Evolutionary conservation across 1,284 basidiomycete species (phyloP), one percentile per base, ranked within the genome.

Genomic region (Apiotrichum brassicae): DNA sequence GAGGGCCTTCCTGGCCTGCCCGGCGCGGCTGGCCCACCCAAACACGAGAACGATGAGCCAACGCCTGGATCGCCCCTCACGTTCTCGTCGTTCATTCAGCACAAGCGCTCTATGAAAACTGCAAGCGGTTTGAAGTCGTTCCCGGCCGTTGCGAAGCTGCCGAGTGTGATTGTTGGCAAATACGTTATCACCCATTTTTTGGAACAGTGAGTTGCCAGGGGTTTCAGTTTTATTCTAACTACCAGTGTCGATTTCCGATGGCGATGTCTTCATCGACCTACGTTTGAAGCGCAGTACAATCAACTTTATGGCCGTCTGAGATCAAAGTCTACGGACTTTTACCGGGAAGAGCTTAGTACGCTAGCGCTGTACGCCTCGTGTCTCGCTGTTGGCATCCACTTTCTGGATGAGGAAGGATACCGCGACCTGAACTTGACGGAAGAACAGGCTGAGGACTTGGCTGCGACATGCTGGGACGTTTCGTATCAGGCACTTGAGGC

Each of bases 401-500:
- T 61, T 25, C 56, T 61, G 32, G 57, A 57, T 28, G 56, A 57
- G 28, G 53, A 54, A 12, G 57, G 55, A 2, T 51, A 56, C 35
- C 54, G 51, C 24, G 54, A 56, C 26, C 51, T 56, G 13, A 53
- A 62, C 50, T 59, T 64, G 25, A 65, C 65, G 49, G 54, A 57
- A 20, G 60, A 63, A 14, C 57, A 64, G 47, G 57, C 57, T 2
- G 56, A 61, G 45, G 57, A 56, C 18, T 39, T 68, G 19, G 60
- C 65, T 1, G 56, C 53, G n/a, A 57, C 47, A 12, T 61, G 59
- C 47, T 61, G 59, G 59, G 38, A 57, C 3, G 48, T 59, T 26
- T 54, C 55, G 33, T 57, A 57, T 42, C 41, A 51, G 26, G 57
- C 60, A 0, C 43, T 61, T 46, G 60, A 58, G 33, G 58, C 56